Conservation (phyloP, 1,284 basidiomycete genomes). For the Neolentinus lepideus region DNA sequence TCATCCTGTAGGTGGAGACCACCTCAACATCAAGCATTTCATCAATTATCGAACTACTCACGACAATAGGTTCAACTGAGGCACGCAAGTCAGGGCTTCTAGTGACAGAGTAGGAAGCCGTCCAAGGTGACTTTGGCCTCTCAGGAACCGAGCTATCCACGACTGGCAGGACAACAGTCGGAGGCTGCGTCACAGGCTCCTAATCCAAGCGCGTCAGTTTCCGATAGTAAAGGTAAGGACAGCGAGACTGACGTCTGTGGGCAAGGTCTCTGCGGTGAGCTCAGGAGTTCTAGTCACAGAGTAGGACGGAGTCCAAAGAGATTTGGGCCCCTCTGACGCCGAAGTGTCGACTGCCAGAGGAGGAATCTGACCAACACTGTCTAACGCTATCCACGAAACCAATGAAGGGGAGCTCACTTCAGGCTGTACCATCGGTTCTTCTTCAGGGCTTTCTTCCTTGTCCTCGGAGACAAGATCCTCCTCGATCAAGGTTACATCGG, state of each 20-base stretch:
- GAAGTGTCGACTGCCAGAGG: background rate
- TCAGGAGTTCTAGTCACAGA: conserved; percentile 8
- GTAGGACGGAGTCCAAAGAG: conserved; percentile 15
- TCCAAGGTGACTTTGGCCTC: conserved; percentile 3
- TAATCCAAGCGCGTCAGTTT: background rate
- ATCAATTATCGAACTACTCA: background rate
- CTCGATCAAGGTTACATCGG: too few species aligned
- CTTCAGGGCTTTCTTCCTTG: too few species aligned
- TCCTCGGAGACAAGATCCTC: too few species aligned
- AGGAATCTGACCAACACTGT: background rate
- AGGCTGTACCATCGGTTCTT: background rate
- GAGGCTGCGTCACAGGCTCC: background rate
- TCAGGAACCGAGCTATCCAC: background rate
- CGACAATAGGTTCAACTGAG: background rate
- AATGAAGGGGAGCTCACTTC: background rate
- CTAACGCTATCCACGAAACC: background rate
- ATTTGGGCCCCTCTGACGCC: conserved; percentile 10
- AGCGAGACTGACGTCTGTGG: background rate
- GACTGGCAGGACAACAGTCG: background rate
- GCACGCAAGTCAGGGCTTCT: background rate
- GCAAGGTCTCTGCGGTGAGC: background rate
- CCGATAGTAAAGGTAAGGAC: background rate
- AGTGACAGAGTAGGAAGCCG: conserved; percentile 3
- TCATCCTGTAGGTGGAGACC: background rate
- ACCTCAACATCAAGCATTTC: background rate